These are phyloP conservation scores for Cystobasidium tubakii DNA, from an alignment of 768 basidiomycete species.

Conservation along the genomic window DNA sequence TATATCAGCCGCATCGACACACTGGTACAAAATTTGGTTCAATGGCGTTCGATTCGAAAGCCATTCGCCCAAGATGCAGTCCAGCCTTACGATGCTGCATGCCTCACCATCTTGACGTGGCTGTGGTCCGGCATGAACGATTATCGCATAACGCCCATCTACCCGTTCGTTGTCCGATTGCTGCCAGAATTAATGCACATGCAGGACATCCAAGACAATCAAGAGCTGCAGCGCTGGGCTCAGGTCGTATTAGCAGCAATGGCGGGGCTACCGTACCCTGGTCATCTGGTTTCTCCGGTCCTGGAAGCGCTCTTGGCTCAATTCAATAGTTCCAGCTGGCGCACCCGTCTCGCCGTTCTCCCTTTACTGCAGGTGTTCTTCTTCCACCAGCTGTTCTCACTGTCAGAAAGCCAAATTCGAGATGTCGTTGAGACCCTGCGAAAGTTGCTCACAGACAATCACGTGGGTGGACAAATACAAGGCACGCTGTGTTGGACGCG, in stretches of 20 bases:
- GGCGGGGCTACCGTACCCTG: conserved; percentile 76
- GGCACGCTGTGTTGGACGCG: conserved; percentile 43
- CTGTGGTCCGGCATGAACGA: conserved; percentile 43
- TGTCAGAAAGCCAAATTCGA: conserved; percentile 67
- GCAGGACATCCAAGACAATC: conserved; percentile 51
- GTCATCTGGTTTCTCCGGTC: conserved; percentile 62
- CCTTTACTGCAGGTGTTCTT: conserved; percentile 58
- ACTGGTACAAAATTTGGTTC: conserved; percentile 36
- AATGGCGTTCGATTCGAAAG: conserved; percentile 42
- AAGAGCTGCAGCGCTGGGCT: conserved; percentile 63
- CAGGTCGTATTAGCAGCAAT: conserved; percentile 69
- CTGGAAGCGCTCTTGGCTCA: conserved; percentile 68
- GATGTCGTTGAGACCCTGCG: conserved; percentile 79
- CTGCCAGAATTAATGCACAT: conserved; percentile 49
- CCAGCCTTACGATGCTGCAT: conserved; percentile 44
- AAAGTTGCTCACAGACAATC: conserved; percentile 61
- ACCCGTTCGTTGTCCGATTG: conserved; percentile 44
- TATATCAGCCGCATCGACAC: conserved; percentile 42
- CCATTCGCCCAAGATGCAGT: conserved; percentile 43
- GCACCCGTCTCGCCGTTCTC: conserved; percentile 74
- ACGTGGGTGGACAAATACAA: conserved; percentile 47
- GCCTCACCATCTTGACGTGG: conserved; percentile 45
- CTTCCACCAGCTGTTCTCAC: conserved; percentile 77
- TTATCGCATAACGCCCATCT: conserved; percentile 40
- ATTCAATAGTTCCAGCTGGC: conserved; percentile 78